These are phyloP conservation scores for Phialophora chinensis DNA, from an alignment of 2,329 filamentous ascomycete genomes.

Conservation along the genomic window DNA sequence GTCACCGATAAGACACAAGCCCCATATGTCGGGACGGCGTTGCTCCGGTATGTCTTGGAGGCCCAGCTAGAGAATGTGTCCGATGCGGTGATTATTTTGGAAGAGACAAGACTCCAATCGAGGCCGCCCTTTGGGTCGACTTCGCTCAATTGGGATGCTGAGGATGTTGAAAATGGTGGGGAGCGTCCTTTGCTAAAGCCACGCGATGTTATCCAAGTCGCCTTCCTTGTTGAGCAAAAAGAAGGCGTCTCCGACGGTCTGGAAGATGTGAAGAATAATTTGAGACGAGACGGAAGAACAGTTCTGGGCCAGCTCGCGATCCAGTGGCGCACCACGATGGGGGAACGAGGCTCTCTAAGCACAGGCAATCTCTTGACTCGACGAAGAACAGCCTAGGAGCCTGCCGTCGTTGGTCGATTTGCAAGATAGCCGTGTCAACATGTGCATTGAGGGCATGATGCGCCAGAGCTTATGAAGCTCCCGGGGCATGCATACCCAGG, in stretches of 20 bases:
- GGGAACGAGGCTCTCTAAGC: slow-evolving; percentile 82
- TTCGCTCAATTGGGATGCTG: slow-evolving; percentile 62
- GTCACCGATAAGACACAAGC: slow-evolving; percentile 53
- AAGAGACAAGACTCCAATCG: slow-evolving; percentile 48
- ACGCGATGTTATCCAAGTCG: slow-evolving; percentile 69
- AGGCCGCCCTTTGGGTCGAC: slow-evolving; percentile 53
- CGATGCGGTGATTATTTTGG: slow-evolving; percentile 79
- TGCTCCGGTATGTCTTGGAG: slow-evolving; percentile 75
- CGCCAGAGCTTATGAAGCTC: neutral
- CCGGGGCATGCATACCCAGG: slow-evolving; percentile 38
- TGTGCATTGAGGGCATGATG: neutral
- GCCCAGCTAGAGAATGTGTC: slow-evolving; percentile 95
- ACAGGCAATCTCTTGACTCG: slow-evolving; percentile 75
- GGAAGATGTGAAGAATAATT: slow-evolving; percentile 58
- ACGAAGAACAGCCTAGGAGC: slow-evolving; percentile 39
- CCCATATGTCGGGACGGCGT: slow-evolving; percentile 51
- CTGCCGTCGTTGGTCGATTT: slow-evolving; percentile 3
- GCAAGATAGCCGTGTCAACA: neutral
- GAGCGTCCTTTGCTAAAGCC: slow-evolving; percentile 47
- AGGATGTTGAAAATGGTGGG: slow-evolving; percentile 50
- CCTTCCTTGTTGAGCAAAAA: slow-evolving; percentile 66
- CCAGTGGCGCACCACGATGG: slow-evolving; percentile 88
- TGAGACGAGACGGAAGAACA: slow-evolving; percentile 54
- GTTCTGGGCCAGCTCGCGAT: slow-evolving; percentile 82
- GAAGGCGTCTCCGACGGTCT: slow-evolving; percentile 52